phyloP scores from a whole-genome alignment of 2,329 filamentous ascomycete genomes.

The Penicillium hordei region DNA sequence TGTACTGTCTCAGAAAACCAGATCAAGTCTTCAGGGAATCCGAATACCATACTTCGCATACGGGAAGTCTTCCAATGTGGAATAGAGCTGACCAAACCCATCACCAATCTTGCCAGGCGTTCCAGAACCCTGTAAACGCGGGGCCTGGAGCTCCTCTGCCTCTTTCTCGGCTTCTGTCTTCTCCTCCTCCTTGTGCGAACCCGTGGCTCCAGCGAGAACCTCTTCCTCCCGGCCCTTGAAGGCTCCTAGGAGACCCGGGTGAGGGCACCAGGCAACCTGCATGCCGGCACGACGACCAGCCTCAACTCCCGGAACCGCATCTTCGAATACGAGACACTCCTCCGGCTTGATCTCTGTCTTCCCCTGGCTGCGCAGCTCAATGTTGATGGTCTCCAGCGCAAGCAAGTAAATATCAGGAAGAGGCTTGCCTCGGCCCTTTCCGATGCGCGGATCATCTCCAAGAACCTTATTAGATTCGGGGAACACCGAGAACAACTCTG shows the following conservation, averaged over 20 bases:
- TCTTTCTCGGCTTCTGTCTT: slow-evolving; percentile 41
- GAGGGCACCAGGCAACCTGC: slow-evolving; percentile 90
- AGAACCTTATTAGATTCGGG: slow-evolving; percentile 69
- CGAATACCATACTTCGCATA: slow-evolving; percentile 60
- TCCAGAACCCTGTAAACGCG: slow-evolving; percentile 45
- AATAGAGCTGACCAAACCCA: slow-evolving; percentile 58
- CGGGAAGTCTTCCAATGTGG: slow-evolving; percentile 59
- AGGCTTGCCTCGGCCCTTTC: slow-evolving; percentile 82
- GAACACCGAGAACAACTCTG: slow-evolving; percentile 59
- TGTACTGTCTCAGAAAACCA: background rate
- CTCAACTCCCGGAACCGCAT: slow-evolving; percentile 90
- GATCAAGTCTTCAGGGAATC: slow-evolving; percentile 6
- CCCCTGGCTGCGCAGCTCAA: slow-evolving; percentile 59
- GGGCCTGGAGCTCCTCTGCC: slow-evolving; percentile 40
- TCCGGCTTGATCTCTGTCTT: slow-evolving; percentile 67
- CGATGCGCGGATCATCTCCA: slow-evolving; percentile 80
- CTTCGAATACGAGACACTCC: slow-evolving; percentile 95
- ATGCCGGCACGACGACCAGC: slow-evolving; percentile 87
- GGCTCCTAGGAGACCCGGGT: slow-evolving; percentile 72
- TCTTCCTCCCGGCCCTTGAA: slow-evolving; percentile 74
- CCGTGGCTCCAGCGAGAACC: slow-evolving; percentile 79
- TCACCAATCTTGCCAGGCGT: slow-evolving; percentile 58
- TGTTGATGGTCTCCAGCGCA: slow-evolving; percentile 81
- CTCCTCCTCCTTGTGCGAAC: slow-evolving; percentile 62
- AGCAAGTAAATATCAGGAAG: slow-evolving; percentile 92